phyloP scores from a whole-genome alignment of 352 stramenopile genomes.

The Phytophthora brassicae region DNA sequence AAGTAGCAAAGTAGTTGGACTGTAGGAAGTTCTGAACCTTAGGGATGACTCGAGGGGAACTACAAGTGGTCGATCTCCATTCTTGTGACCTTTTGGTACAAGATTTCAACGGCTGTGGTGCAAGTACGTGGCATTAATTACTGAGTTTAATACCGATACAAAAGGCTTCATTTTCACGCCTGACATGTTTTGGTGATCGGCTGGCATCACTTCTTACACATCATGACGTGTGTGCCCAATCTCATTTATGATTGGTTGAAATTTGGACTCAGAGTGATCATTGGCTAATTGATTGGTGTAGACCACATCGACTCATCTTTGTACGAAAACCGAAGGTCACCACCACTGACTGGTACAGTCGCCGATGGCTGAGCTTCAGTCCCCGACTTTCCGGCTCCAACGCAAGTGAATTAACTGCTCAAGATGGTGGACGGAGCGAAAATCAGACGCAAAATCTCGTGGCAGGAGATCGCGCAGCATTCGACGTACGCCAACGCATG shows the following conservation, averaged over 20 bases:
- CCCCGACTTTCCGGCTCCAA: constrained; percentile 23
- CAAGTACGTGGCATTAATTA: constrained; percentile 9
- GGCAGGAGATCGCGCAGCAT: constrained; percentile 79
- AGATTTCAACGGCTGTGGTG: constrained; percentile 17
- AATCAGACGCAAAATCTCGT: constrained; percentile 68
- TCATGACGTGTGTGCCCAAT: constrained; percentile 30
- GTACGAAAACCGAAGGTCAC: constrained; percentile 10
- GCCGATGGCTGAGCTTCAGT: constrained; percentile 27
- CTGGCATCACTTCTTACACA: constrained; percentile 23
- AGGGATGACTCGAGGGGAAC: too few species aligned
- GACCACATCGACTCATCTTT: constrained; percentile 6
- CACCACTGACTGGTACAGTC: constrained; percentile 31
- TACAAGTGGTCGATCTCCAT: too few species aligned
- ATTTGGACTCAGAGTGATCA: neutral
- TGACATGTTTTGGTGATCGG: constrained; percentile 3
- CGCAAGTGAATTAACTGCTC: constrained; percentile 4
- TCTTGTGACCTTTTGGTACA: neutral
- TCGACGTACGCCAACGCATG: constrained; percentile 74
- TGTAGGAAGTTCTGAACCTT: neutral
- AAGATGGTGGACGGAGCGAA: constrained; percentile 70
- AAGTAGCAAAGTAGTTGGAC: neutral
- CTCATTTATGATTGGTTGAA: neutral
- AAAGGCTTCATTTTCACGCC: neutral
- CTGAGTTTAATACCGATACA: constrained; percentile 1
- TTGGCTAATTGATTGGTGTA: constrained; percentile 21